Evolutionary conservation across 2,329 filamentous ascomycete species (phyloP).

Genomic region (Phymatotrichopsis omnivora): DNA sequence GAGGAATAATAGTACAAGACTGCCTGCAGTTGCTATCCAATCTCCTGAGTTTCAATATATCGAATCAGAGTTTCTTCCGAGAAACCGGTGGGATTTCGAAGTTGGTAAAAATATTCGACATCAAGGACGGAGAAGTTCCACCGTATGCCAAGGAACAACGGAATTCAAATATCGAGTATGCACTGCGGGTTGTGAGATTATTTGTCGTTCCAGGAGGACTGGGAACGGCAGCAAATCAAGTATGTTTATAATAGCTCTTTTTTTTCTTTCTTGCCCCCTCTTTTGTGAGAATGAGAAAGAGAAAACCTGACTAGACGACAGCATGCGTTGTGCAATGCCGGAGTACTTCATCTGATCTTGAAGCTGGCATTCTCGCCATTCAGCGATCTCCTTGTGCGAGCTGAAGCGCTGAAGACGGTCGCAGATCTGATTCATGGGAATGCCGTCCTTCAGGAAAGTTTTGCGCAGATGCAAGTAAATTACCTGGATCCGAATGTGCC

Average conservation of each 20-base stretch:
- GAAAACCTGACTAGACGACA: slow-evolving; percentile 54
- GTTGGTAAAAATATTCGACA: slow-evolving; percentile 55
- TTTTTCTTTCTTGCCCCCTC: too few relatives aligned
- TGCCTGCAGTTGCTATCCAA: slow-evolving; percentile 86
- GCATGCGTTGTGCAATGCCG: slow-evolving; percentile 42
- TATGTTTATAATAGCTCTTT: neutral
- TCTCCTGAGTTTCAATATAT: slow-evolving; percentile 71
- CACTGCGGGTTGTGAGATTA: slow-evolving; percentile 74
- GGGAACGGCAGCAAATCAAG: slow-evolving; percentile 72
- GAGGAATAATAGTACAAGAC: slow-evolving; percentile 82
- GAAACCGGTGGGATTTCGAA: slow-evolving; percentile 75
- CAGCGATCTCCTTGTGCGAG: slow-evolving; percentile 66
- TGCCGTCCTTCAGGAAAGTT: slow-evolving; percentile 68
- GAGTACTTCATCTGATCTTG: slow-evolving; percentile 49
- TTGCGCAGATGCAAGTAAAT: slow-evolving; percentile 75
- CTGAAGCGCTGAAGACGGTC: slow-evolving; percentile 75
- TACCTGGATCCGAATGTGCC: slow-evolving; percentile 39
- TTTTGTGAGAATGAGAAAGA: neutral
- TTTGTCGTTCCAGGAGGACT: slow-evolving; percentile 74
- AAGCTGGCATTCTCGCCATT: slow-evolving; percentile 68
- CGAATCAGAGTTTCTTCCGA: slow-evolving; percentile 88
- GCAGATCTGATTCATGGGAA: slow-evolving; percentile 84
- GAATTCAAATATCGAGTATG: slow-evolving; percentile 84
- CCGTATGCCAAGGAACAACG: slow-evolving; percentile 66
- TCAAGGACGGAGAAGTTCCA: slow-evolving; percentile 50